Base-by-base conservation (phyloP, 2,329 filamentous ascomycete genomes). In the Juglanconis oblonga region DNA sequence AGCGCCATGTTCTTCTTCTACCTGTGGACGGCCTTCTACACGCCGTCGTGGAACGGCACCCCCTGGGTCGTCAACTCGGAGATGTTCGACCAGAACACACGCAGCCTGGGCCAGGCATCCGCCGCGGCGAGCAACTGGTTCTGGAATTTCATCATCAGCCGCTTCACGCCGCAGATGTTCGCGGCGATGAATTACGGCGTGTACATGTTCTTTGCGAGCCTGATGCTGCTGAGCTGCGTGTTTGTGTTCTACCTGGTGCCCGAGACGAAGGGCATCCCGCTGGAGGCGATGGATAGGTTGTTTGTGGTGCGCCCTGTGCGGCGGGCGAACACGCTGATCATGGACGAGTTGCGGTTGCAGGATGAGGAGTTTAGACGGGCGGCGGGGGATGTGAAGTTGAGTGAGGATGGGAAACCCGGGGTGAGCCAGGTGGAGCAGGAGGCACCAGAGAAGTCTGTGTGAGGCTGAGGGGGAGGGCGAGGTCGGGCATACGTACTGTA, bases 51-150 rank as follows among this genome's bases (percentile, higher is more conserved):
- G 87, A 90, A 90, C 69, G 87, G 87, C 2, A 89, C 87, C 0
- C 89, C 88, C 0, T 92, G 89, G 89, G 87, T 92, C 29, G 75
- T 90, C 68, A 90, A 90, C 76, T 81, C 81, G 0, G 88, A 92
- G 72, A 91, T 92, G 79, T 92, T 91, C 72, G 84, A 88, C 67
- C 83, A 86, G 64, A 88, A 87, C 73, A 85, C 86, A 14, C 81
- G 87, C 35, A 84, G 86, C 0, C 79, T 92, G 0, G 89, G 88
- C 1, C 89, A 92, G 69, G 88, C 89, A 9, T 88, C 81, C 42
- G 89, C 89, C 0, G 84, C 88, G 0, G 85, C 85, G 3, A 88
- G 83, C 73, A 90, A 91, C 72, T 91, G 88, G 88, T 80, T 88
- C 67, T 88, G 78, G 77, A 90, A 90, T 72, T 90, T 90, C 70